These are phyloP conservation scores for Pisolithus albus DNA, from an alignment of 768 basidiomycete species.

Conservation along the genomic window DNA sequence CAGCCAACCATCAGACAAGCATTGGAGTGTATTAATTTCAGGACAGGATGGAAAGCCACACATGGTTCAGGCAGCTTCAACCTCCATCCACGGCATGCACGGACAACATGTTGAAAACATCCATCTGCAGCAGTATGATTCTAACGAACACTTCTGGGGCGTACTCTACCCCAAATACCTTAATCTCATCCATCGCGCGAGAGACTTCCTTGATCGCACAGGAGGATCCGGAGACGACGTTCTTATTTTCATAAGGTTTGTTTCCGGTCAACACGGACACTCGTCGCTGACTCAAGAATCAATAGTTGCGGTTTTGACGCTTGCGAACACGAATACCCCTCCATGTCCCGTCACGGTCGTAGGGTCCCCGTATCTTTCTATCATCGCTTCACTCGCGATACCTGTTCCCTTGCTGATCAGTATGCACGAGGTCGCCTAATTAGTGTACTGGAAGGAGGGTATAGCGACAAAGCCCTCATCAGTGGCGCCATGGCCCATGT, in stretches of 20 bases:
- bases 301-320: slow-evolving; percentile 91
- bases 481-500: slow-evolving; percentile 83
- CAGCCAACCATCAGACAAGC: background rate
- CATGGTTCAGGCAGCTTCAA: slow-evolving; percentile 82
- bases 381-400: slow-evolving; percentile 72
- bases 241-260: slow-evolving; percentile 80
- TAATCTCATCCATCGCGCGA: slow-evolving; percentile 57
- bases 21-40: background rate
- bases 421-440: slow-evolving; percentile 67
- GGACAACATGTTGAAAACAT: slow-evolving; percentile 87
- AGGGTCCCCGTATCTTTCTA: slow-evolving; percentile 86
- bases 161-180: slow-evolving; percentile 62
- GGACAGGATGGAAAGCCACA: slow-evolving; percentile 71
- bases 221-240: slow-evolving; percentile 61
- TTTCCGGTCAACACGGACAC: background rate
- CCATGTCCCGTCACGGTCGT: slow-evolving; percentile 90
- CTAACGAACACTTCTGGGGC: slow-evolving; percentile 70
- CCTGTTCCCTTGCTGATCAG: slow-evolving; percentile 52
- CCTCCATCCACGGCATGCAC: slow-evolving; percentile 69
- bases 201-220: slow-evolving; percentile 63
- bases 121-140: slow-evolving; percentile 68
- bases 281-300: background rate
- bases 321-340: slow-evolving; percentile 81
- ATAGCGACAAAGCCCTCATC: slow-evolving; percentile 81
- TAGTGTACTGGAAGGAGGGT: slow-evolving; percentile 93